These are phyloP conservation scores for Microbotryum saponariae DNA, from an alignment of 1,284 basidiomycete genomes.

Conservation along the genomic window DNA sequence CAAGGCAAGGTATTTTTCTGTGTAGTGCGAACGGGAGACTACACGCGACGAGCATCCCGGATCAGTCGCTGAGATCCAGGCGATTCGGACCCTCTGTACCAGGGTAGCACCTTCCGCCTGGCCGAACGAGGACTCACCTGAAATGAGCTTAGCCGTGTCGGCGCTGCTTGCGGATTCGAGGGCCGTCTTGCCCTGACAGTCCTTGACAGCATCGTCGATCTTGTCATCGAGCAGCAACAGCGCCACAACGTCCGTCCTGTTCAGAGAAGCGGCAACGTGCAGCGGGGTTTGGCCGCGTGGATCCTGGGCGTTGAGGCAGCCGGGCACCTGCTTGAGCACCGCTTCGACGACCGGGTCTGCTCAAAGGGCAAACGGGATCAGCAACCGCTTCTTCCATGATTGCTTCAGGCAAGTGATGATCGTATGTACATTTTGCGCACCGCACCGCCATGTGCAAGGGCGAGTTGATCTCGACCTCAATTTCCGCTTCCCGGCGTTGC, in stretches of 20 bases:
- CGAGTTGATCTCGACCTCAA: conserved; percentile 8
- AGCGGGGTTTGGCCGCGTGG: conserved; percentile 63
- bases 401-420: not conserved
- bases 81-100: not conserved
- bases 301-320: conserved; percentile 35
- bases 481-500: not conserved
- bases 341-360: conserved; percentile 36
- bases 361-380: not conserved
- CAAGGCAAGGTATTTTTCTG: conserved; percentile 64
- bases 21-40: conserved; percentile 76
- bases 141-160: conserved; percentile 61
- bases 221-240: conserved; percentile 37
- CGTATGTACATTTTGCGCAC: conserved; percentile 30
- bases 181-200: conserved; percentile 62
- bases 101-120: not conserved
- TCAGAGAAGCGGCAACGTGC: conserved; percentile 76
- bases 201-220: conserved; percentile 64
- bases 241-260: conserved; percentile 62
- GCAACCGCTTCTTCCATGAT: not conserved
- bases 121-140: conserved; percentile 49
- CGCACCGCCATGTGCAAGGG: conserved; percentile 35
- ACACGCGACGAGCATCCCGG: not conserved
- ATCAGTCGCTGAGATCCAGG: conserved; percentile 1
- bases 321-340: conserved; percentile 30
- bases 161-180: conserved; percentile 60